Conservation (phyloP, 495 filamentous ascomycete species). For the Aspergillus homomorphus region DNA sequence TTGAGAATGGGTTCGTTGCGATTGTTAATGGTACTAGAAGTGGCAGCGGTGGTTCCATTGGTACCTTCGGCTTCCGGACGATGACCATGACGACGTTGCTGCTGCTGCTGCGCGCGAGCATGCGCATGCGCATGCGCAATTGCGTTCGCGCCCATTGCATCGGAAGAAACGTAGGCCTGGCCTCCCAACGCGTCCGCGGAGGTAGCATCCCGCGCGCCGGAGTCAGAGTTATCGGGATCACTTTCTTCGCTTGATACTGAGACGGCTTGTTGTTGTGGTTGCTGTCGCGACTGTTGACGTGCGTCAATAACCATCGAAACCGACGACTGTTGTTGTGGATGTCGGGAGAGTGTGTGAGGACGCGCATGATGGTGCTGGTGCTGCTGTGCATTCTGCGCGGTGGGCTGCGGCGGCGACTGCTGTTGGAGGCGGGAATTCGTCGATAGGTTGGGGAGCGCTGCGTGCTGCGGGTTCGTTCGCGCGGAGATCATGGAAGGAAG, state of each 20-base stretch:
- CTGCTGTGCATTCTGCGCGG: not conserved
- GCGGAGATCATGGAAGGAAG: constrained; percentile 24
- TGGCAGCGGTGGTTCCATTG: not conserved
- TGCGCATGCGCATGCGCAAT: not conserved
- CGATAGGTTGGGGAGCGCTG: constrained; percentile 22
- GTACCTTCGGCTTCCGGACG: not conserved
- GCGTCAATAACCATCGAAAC: not conserved
- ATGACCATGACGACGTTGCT: not conserved
- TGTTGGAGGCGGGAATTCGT: constrained; percentile 19
- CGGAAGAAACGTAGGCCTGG: constrained; percentile 14
- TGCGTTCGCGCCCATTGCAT: not conserved
- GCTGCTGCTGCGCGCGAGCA: not conserved
- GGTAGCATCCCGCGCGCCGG: constrained; percentile 15
- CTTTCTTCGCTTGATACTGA: constrained; percentile 1
- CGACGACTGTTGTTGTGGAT: constrained; percentile 5
- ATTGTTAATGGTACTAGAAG: not conserved
- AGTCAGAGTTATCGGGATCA: constrained; percentile 18
- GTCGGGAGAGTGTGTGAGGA: not conserved
- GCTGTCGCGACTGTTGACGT: constrained; percentile 10
- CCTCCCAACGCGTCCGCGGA: constrained; percentile 19
- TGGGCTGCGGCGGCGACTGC: constrained; percentile 6
- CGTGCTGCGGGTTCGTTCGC: constrained; percentile 13
- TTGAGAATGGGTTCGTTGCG: not conserved
- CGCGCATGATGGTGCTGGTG: constrained; percentile 8
- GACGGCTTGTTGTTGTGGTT: constrained; percentile 8